Conservation (phyloP, 345 rosid species). For the Diplotaxis tenuifolia region DNA sequence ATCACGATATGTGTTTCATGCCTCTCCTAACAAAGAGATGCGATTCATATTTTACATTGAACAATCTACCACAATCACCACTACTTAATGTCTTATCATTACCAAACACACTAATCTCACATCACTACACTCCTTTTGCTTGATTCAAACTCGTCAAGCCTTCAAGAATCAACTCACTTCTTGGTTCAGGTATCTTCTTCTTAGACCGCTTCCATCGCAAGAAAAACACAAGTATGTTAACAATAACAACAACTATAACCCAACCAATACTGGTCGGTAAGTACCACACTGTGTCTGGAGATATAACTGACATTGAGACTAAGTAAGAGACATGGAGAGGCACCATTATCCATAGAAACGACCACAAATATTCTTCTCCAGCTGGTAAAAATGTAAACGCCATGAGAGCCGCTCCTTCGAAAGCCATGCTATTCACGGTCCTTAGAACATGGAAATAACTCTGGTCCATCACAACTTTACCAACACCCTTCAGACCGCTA, state of each 20-base stretch:
- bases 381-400: slow-evolving; percentile 22
- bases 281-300: slow-evolving; percentile 5
- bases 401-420: slow-evolving; percentile 2
- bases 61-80: background rate
- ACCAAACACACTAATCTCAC: background rate
- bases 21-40: background rate
- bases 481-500: background rate
- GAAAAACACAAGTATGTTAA: slow-evolving; percentile 5
- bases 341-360: slow-evolving; percentile 9
- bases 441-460: slow-evolving; percentile 11
- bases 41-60: background rate
- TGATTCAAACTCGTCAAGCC: slow-evolving; percentile 8
- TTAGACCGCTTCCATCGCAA: slow-evolving; percentile 12
- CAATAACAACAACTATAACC: background rate
- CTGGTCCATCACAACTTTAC: slow-evolving; percentile 18
- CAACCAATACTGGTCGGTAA: background rate
- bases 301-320: slow-evolving; percentile 18
- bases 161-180: slow-evolving; percentile 27
- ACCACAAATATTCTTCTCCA: slow-evolving; percentile 18
- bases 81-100: background rate
- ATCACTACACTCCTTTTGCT: slow-evolving; percentile 7
- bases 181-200: slow-evolving; percentile 25
- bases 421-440: slow-evolving; percentile 15
- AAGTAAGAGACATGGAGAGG: slow-evolving; percentile 22
- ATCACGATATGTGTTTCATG: background rate